Evolutionary conservation across 345 rosid genomes (phyloP).

Genomic region (Heritiera littoralis): DNA sequence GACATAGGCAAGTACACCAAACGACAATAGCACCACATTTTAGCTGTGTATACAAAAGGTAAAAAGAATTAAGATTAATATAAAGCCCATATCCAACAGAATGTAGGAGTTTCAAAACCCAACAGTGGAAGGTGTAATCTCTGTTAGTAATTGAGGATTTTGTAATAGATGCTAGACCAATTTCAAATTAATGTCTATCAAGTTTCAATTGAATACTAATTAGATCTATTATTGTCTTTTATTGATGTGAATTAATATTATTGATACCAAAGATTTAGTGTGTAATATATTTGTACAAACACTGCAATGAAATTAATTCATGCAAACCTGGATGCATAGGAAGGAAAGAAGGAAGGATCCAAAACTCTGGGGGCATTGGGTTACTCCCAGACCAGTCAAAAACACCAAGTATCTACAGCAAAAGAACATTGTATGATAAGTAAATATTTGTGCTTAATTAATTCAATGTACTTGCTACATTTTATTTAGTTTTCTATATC

Average conservation of each 20-base stretch:
- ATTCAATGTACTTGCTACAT: not conserved
- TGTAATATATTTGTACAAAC: not conserved
- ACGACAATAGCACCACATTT: no score
- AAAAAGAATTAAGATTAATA: not conserved
- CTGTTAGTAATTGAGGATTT: not conserved
- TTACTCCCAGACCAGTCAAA: constrained; percentile 60
- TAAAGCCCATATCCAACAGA: no score
- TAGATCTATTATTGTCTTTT: not conserved
- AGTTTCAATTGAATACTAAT: not conserved
- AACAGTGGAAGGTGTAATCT: not conserved
- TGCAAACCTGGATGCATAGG: constrained; percentile 53
- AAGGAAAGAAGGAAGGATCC: constrained; percentile 57
- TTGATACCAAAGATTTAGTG: not conserved
- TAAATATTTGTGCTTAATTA: not conserved
- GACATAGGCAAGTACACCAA: no score
- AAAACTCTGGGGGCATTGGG: constrained; percentile 73
- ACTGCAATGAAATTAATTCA: not conserved
- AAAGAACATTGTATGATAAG: not conserved
- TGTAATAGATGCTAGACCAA: not conserved
- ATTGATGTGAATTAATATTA: not conserved
- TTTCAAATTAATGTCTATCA: not conserved
- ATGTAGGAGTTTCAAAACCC: no score
- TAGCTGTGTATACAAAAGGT: not conserved
- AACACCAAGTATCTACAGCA: constrained; percentile 37
- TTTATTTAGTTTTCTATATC: not conserved